These are phyloP conservation scores for Diaporthe helianthi DNA, from an alignment of 2,329 filamentous ascomycete species.

Conservation along the genomic window DNA sequence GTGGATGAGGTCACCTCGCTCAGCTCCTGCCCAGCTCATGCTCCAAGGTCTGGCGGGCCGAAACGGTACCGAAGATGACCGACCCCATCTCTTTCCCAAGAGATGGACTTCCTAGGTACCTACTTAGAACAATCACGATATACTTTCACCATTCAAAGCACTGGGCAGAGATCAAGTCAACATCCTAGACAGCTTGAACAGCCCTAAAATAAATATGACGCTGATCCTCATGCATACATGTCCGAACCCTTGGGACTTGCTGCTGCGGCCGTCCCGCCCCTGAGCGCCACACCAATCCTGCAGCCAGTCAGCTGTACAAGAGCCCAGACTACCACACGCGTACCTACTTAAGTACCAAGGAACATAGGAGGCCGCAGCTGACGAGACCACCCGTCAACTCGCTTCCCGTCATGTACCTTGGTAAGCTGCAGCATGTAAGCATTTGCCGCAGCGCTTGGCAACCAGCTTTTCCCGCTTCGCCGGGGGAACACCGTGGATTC, in stretches of 20 bases:
- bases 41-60: neutral
- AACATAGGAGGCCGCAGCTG: slow-evolving; percentile 17
- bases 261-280: neutral
- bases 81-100: neutral
- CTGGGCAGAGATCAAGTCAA: neutral
- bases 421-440: slow-evolving; percentile 5
- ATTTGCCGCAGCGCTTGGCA: slow-evolving; percentile 14
- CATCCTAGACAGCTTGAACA: neutral
- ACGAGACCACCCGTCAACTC: slow-evolving; percentile 1
- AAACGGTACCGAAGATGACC: neutral
- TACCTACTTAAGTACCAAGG: too few relatives aligned
- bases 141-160: neutral
- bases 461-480: neutral
- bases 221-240: neutral
- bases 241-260: neutral
- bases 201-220: neutral
- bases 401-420: neutral
- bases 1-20: slow-evolving; percentile 12
- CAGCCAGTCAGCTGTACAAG: neutral
- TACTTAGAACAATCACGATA: neutral
- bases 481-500: too few relatives aligned
- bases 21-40: neutral
- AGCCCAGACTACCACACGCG: neutral
- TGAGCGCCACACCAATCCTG: slow-evolving; percentile 6
- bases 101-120: neutral